Evolutionary conservation across 192 early-diverging fungal genomes (phyloP), one percentile per base, ranked within the genome.

Genomic region (Coemansia sp.): DNA sequence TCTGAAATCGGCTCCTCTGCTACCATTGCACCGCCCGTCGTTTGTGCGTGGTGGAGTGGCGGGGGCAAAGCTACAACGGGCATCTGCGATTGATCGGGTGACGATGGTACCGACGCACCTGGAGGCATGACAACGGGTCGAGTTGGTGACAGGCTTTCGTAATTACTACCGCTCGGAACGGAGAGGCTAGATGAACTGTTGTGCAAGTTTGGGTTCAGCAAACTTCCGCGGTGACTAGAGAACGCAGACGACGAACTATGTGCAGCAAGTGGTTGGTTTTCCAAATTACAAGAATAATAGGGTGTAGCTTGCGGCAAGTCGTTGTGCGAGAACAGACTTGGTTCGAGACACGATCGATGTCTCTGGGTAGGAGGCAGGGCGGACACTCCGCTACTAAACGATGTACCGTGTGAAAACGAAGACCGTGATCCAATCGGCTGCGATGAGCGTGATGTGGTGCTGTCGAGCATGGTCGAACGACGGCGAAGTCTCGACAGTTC

Each of bases 401-500:
- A 39, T 27, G 34, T 14, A 29, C 42, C 57, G 29, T 25, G 23
- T 6, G 41, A 15, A 6, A 43, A 47, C 10, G 65, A 50, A 13
- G 38, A 10, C 3, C 43, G 48, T 13, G 30, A 10, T 3, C 42
- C 42, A 28, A 18, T 7, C 14, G 51, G 39, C 29, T 36, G 30
- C 20, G 39, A 24, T n/a, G n/a, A n/a, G n/a, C n/a, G n/a, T n/a
- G n/a, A n/a, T n/a, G n/a, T n/a, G 11, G 62, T 24, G 10, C 41
- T 44, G 27, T 64, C 70, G 1, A 61, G 41, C 35, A 83, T 26
- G 1, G 70, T 72, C 34, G 62, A 66, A 22, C 70, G 62, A 29
- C 70, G 62, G 20, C 87, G 80, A 17, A 97, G 68, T 68, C 87
- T 91, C 23, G 82, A 60, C 19, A 97, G 86, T 29, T 90, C 77